Conservation (phyloP, 192 early-diverging fungal species). For the Gigaspora rosea region DNA sequence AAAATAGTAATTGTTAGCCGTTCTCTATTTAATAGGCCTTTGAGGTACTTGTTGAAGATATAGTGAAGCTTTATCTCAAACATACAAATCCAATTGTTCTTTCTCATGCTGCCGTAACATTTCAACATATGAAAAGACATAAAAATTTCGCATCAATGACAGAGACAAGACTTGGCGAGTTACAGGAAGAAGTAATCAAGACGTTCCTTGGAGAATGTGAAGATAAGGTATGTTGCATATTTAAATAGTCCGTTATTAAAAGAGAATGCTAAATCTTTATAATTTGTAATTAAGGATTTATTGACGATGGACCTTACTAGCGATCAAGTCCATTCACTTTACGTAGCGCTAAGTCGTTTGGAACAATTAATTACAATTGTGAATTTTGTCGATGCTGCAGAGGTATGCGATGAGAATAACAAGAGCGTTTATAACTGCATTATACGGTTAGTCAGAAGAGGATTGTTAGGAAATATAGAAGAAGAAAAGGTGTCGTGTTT, state of each 20-base stretch:
- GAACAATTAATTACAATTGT: slow-evolving; percentile 34
- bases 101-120: slow-evolving; percentile 40
- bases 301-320: slow-evolving; percentile 20
- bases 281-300: slow-evolving; percentile 32
- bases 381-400: slow-evolving; percentile 31
- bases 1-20: neutral
- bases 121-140: slow-evolving; percentile 43
- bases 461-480: slow-evolving; percentile 2
- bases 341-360: slow-evolving; percentile 32
- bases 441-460: neutral
- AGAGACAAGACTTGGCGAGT: slow-evolving; percentile 43
- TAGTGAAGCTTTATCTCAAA: slow-evolving; percentile 48
- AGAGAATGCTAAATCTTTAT: neutral
- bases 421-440: slow-evolving; percentile 10
- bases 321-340: slow-evolving; percentile 36
- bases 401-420: slow-evolving; percentile 24
- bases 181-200: slow-evolving; percentile 36
- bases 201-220: slow-evolving; percentile 37
- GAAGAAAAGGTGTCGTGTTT: slow-evolving; percentile 4
- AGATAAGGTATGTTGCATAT: slow-evolving; percentile 27
- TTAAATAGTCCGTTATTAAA: neutral
- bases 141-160: slow-evolving; percentile 40
- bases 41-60: slow-evolving; percentile 48
- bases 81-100: slow-evolving; percentile 44
- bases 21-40: slow-evolving; percentile 38